Evolutionary conservation across 208 protist species (phyloP).

Genomic region (Trypanosoma theileri): DNA sequence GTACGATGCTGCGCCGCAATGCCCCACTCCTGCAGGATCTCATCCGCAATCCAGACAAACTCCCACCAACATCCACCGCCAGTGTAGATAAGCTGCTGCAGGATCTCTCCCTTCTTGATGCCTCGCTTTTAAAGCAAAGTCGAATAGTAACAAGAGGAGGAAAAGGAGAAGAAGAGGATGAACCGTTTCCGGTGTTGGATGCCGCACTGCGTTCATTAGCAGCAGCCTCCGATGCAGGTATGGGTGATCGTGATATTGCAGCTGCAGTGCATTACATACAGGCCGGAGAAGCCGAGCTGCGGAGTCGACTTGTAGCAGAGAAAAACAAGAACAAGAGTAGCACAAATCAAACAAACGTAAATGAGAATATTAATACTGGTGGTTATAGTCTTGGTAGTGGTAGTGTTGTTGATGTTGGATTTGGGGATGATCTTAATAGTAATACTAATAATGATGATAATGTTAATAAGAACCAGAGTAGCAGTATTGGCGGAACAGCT

Average conservation of each 20-base stretch:
- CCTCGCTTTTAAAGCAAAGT: conserved; percentile 41
- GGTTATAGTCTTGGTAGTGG: too few species aligned
- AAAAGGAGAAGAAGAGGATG: conserved; percentile 40
- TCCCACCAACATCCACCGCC: conserved; percentile 52
- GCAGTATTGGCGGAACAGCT: not conserved
- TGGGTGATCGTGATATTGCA: conserved; percentile 77
- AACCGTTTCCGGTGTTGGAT: conserved; percentile 77
- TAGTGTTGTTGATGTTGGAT: too few species aligned
- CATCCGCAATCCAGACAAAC: conserved; percentile 71
- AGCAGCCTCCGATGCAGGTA: conserved; percentile 60
- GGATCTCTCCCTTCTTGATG: conserved; percentile 69
- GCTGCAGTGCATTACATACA: conserved; percentile 82
- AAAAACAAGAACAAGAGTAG: not conserved
- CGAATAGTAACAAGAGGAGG: not conserved
- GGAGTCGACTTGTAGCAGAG: not conserved
- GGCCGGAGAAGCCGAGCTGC: conserved; percentile 50
- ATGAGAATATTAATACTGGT: too few species aligned
- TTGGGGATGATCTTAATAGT: too few species aligned
- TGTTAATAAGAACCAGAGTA: not conserved
- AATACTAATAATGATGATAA: conserved; percentile 11
- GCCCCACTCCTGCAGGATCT: conserved; percentile 81
- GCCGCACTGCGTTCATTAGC: conserved; percentile 74
- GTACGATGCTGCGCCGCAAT: conserved; percentile 88
- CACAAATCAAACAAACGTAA: too few species aligned
- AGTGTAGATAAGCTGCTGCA: conserved; percentile 64